Conservation (phyloP, 345 rosid species). For the Pelargonium nanum region DNA sequence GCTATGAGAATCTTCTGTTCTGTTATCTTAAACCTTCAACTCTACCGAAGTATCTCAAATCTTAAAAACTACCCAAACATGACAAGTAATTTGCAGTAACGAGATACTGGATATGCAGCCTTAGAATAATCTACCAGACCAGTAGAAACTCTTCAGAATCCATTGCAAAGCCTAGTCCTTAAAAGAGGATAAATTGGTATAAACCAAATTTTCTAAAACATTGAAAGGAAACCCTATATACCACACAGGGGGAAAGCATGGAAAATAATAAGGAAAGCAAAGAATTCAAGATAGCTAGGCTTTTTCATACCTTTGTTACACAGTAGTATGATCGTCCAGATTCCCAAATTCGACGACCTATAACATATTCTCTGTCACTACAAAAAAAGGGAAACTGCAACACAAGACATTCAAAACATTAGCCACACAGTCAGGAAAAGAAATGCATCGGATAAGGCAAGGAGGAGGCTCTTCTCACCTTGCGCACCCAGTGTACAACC, state of each 20-base stretch:
- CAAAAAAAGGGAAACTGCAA: constrained; percentile 96
- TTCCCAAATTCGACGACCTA: constrained; percentile 95
- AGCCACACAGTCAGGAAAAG: background rate
- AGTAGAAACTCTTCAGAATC: background rate
- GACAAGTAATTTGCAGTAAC: no score
- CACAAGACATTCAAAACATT: constrained; percentile 4
- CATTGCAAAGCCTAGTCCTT: background rate
- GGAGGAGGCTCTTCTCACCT: constrained; percentile 32
- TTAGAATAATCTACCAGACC: background rate
- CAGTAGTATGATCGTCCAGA: constrained; percentile 70
- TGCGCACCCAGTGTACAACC: constrained; percentile 87
- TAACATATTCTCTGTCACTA: constrained; percentile 84
- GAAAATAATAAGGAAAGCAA: background rate
- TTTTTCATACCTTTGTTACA: constrained; percentile 66
- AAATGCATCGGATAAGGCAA: background rate
- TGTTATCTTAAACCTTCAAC: background rate
- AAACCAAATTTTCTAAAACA: background rate
- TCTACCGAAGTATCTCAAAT: background rate
- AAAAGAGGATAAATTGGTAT: background rate
- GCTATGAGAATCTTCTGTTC: background rate
- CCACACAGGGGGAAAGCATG: background rate
- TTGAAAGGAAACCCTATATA: background rate
- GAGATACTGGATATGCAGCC: background rate
- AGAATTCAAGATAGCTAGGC: background rate
- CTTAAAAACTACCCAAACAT: no score